Evolutionary conservation across 1,284 basidiomycete species (phyloP).

Genomic region (Coniferiporia weirii): DNA sequence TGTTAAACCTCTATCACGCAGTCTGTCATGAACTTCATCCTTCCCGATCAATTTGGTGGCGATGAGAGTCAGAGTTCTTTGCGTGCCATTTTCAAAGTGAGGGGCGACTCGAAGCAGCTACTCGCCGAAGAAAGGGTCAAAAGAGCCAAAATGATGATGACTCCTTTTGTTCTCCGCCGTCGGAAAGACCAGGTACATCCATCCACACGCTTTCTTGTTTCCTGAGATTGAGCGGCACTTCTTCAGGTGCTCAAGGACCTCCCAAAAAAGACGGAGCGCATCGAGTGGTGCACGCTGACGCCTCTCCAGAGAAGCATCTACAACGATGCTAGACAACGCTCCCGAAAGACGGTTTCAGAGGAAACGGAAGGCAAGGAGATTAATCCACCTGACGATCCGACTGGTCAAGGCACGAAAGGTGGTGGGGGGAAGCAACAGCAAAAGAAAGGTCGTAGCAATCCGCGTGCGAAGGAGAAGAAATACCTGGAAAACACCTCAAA

Average conservation of each 20-base stretch:
- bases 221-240: neutral
- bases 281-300: conserved; percentile 95
- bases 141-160: conserved; percentile 98
- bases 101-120: conserved; percentile 79
- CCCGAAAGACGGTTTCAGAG: conserved; percentile 77
- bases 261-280: conserved; percentile 86
- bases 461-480: conserved; percentile 57
- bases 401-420: conserved; percentile 41
- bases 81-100: conserved; percentile 95
- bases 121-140: conserved; percentile 89
- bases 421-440: conserved; percentile 34
- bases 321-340: conserved; percentile 77
- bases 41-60: conserved; percentile 84
- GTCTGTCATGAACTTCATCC: conserved; percentile 98
- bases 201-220: conserved; percentile 18
- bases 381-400: conserved; percentile 30
- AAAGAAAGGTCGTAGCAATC: conserved; percentile 34
- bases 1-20: conserved; percentile 28
- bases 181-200: conserved; percentile 79
- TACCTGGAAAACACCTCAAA: conserved; percentile 80
- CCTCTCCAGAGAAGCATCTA: conserved; percentile 81
- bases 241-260: conserved; percentile 85
- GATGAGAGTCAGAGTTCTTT: conserved; percentile 66
- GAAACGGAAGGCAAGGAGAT: conserved; percentile 29
- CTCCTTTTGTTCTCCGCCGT: conserved; percentile 93